Evolutionary conservation across 306 rosid species (phyloP), one percentile per base, ranked within the genome.

Genomic region (Vigna nakashimae): DNA sequence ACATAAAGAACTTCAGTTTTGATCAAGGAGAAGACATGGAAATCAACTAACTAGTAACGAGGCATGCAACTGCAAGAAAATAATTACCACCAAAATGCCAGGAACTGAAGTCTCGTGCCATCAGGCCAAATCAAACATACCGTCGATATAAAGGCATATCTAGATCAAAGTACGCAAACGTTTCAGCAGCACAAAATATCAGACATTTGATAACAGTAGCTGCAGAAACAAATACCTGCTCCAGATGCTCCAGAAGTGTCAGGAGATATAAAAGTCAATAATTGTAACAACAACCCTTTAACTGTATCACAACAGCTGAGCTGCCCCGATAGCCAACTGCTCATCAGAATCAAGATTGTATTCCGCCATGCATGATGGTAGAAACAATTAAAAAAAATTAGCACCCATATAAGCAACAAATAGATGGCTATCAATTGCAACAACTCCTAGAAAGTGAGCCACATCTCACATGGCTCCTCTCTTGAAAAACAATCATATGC

Each of bases 251-350:
- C 17, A 14, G 15, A 50, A 66, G 66, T 14, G 13, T 38, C 80
- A 14, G 51, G 59, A 20, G 16, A 65, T 51, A 34, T 16, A 56
- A 72, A 76, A 60, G 20, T 73, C 62, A 42, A 53, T 22, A 32
- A 58, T 46, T 18, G 60, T 55, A 6, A 40, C 20, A 57, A 58
- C 59, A 53, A 53, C 9, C 24, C 9, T 28, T 60, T 73, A 43
- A 46, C 58, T 18, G 30, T 55, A 55, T 64, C 55, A 58, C 16
- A 46, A n/a, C n/a, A 59, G 30, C 60, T 5, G 57, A 68, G 68
- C 73, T 64, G 73, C 75, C 55, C 42, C 62, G n/a, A 75, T 48
- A 24, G 65, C 74, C 73, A 65, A 65, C 74, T 71, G 67, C 71
- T 66, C 75, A 72, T 34, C 49, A 65, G 73, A 72, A 72, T 67